Evolutionary conservation across 1,139 yeast genomes (phyloP).

Genomic region (Suzukiozyma palmioleophila): DNA sequence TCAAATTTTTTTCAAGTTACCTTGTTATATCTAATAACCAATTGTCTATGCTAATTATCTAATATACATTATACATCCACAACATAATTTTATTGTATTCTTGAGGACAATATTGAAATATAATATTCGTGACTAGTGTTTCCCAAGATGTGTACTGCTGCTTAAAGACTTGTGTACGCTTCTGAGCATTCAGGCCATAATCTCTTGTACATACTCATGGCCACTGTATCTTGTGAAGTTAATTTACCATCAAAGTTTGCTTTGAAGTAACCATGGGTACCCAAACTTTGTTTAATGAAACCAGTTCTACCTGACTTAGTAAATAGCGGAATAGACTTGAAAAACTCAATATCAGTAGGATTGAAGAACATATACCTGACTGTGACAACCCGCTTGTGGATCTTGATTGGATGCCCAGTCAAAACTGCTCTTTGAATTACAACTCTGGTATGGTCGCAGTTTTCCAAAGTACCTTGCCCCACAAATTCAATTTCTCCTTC

Average conservation of each 20-base stretch:
- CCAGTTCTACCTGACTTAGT: slow-evolving; percentile 93
- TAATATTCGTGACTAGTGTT: too few species aligned
- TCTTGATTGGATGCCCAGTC: slow-evolving; percentile 94
- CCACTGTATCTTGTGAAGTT: slow-evolving; percentile 88
- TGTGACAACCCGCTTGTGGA: slow-evolving; percentile 88
- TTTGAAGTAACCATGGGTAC: slow-evolving; percentile 97
- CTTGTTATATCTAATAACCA: too few species aligned
- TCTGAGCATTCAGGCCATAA: slow-evolving; percentile 70
- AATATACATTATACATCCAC: too few species aligned
- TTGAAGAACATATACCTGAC: slow-evolving; percentile 97
- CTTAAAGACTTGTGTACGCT: background rate
- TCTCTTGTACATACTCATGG: slow-evolving; percentile 90
- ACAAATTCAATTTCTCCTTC: slow-evolving; percentile 59
- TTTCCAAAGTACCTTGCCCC: slow-evolving; percentile 88
- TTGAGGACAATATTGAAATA: too few species aligned
- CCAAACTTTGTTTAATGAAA: slow-evolving; percentile 88
- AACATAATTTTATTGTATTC: too few species aligned
- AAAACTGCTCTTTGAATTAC: slow-evolving; percentile 83
- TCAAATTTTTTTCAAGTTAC: too few species aligned
- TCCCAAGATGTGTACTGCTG: too few species aligned
- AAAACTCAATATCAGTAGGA: slow-evolving; percentile 82
- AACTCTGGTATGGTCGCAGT: slow-evolving; percentile 80
- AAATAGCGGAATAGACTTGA: slow-evolving; percentile 87
- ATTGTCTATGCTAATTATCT: too few species aligned
- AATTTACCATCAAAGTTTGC: slow-evolving; percentile 91